Evolutionary conservation across 805 yeast species (phyloP), one percentile per base, ranked within the genome.

Genomic region (Hyphopichia homilentoma): DNA sequence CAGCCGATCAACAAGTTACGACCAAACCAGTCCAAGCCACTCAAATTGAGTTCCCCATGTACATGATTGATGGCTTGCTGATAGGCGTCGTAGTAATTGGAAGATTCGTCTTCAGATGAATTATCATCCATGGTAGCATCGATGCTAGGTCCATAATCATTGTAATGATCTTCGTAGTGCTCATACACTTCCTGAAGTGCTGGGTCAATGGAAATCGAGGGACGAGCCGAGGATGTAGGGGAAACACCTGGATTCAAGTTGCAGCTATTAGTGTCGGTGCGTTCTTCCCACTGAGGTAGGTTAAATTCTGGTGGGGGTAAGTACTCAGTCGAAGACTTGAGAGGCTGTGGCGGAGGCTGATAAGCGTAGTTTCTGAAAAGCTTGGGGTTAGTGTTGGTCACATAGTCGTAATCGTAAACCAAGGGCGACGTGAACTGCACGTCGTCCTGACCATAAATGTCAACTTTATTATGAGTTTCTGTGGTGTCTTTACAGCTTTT

Each of bases 41-140:
- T 47, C 20, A 67, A 46, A 36, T 64, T 66, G 68, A 66, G 62
- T 41, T 67, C 73, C 7, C 73, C 73, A 32, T 61, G 54, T 12
- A 60, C 50, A 35, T 61, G 66, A 35, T 58, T 61, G 16, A 47
- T 48, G 1, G 61, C 36, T 32, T 49, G 60, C 39, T 52, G 56
- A 43, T 54, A 59, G 31, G 52, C 44, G 30, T 56, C 59, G n/a
- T 51, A 50, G 29, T 43, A 48, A 14, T 36, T 28, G 25, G 28
- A 29, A 22, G 32, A 25, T 12, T 33, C n/a, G 20, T 16, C 21
- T 1, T 9, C n/a, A 20, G 25, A 19, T 19, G 20, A 25, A 33
- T 25, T 41, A 42, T 18, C 15, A 20, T 20, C 11, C 9, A 20
- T 21, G 16, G 9, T n/a, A 5, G 16, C 12, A 21, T 4, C 17